Conservation (phyloP, 805 yeast species). For the Kodamaea kakaduensis region DNA sequence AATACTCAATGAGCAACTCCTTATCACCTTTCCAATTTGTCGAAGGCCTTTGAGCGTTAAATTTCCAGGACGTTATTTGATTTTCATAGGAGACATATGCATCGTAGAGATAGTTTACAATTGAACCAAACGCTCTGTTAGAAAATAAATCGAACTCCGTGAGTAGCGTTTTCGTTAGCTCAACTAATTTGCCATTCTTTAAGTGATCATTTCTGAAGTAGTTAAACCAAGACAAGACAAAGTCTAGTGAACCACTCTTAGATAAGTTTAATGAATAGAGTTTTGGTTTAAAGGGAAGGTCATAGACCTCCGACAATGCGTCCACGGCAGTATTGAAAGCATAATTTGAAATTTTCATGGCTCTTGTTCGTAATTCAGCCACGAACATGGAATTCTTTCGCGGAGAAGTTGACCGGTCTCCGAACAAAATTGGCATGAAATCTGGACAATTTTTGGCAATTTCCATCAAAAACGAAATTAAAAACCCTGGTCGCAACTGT, state of each 20-base stretch:
- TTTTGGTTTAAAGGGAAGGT: background rate
- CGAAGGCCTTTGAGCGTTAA: background rate
- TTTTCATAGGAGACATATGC: conserved; percentile 9
- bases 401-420: no score
- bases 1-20: background rate
- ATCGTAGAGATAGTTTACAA: conserved; percentile 16
- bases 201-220: conserved; percentile 17
- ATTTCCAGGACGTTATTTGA: background rate
- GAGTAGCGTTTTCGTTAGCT: conserved; percentile 7
- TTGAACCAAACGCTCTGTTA: conserved; percentile 7
- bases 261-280: conserved; percentile 4
- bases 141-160: conserved; percentile 11
- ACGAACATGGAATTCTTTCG: background rate
- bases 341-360: conserved; percentile 14
- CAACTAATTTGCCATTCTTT: conserved; percentile 11
- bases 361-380: conserved; percentile 13
- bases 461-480: background rate
- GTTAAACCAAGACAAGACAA: conserved; percentile 5
- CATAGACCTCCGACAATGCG: background rate
- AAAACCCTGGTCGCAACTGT: background rate
- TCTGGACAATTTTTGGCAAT: background rate
- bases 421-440: background rate
- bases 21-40: background rate
- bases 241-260: conserved; percentile 1
- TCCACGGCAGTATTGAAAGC: background rate